These are phyloP conservation scores for Stagonosporopsis rhizophila DNA, from an alignment of 2,329 filamentous ascomycete species.

Conservation along the genomic window DNA sequence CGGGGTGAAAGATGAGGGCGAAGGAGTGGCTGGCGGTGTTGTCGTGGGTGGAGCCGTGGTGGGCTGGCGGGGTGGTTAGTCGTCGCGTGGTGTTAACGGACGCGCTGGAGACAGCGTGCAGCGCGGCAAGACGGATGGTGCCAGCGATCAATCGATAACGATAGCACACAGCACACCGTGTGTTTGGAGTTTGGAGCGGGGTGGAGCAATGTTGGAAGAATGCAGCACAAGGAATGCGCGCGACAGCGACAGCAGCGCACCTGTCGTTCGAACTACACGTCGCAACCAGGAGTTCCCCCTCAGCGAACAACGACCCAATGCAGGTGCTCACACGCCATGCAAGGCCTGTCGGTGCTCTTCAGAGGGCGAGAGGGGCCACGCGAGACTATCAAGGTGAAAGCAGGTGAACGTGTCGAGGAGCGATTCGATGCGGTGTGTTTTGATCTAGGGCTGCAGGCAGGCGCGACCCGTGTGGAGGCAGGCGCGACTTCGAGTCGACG, in stretches of 20 bases:
- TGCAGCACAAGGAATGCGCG: slow-evolving; percentile 35
- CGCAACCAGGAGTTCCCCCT: slow-evolving; percentile 37
- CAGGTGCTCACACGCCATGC: slow-evolving; percentile 41
- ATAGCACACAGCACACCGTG: slow-evolving; percentile 25
- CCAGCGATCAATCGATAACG: slow-evolving; percentile 38
- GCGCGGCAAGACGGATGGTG: slow-evolving; percentile 29
- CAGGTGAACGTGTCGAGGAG: slow-evolving; percentile 23
- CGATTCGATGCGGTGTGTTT: slow-evolving; percentile 36
- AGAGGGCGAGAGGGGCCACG: slow-evolving; percentile 21
- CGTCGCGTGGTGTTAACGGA: slow-evolving; percentile 13
- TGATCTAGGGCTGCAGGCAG: slow-evolving; percentile 23
- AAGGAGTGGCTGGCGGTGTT: slow-evolving; percentile 17
- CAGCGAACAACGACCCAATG: slow-evolving; percentile 42
- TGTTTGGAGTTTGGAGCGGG: slow-evolving; percentile 20
- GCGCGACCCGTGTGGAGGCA: slow-evolving; percentile 21
- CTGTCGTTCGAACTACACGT: slow-evolving; percentile 26
- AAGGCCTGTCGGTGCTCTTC: slow-evolving; percentile 34
- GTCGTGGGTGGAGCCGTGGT: slow-evolving; percentile 17
- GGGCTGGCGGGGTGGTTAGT: slow-evolving; percentile 18
- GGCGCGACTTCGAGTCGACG: slow-evolving; percentile 15
- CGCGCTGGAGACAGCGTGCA: slow-evolving; percentile 22
- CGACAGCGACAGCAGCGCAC: slow-evolving; percentile 21
- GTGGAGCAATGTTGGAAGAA: slow-evolving; percentile 35
- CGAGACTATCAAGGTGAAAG: slow-evolving; percentile 20
- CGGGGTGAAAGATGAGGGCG: slow-evolving; percentile 14